These are phyloP conservation scores for Penstemon barbatus DNA, from an alignment of 257 asterid genomes.

Conservation along the genomic window DNA sequence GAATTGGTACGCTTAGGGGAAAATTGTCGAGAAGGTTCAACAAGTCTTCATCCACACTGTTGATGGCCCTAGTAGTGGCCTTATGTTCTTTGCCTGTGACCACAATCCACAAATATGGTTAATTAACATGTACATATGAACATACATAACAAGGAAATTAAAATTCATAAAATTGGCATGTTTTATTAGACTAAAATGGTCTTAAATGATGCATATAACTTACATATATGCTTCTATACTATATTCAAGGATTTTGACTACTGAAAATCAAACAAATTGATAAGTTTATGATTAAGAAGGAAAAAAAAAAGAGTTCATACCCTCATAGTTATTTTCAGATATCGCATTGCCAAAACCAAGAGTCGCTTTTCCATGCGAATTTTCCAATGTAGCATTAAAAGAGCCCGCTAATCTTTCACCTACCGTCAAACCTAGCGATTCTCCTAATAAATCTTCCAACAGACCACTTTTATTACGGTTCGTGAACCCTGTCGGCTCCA, in stretches of 20 bases:
- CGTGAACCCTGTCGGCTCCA: conserved; percentile 13
- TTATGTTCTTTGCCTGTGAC: conserved; percentile 18
- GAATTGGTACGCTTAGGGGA: conserved; percentile 55
- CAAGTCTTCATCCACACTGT: conserved; percentile 52
- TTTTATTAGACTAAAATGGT: neutral
- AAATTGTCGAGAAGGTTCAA: conserved; percentile 52
- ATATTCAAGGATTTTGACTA: neutral
- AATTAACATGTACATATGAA: neutral
- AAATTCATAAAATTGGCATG: neutral
- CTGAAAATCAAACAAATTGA: neutral
- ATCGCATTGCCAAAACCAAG: conserved; percentile 30
- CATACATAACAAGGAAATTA: neutral
- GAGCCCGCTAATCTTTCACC: conserved; percentile 24
- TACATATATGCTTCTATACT: neutral
- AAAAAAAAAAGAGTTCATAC: conserved; percentile 11
- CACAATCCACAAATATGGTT: neutral
- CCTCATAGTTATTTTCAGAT: conserved; percentile 32
- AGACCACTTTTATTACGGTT: conserved; percentile 44
- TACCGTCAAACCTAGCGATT: conserved; percentile 36
- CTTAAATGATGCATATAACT: neutral
- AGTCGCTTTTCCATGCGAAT: conserved; percentile 27
- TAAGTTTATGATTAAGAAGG: neutral
- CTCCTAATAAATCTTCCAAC: conserved; percentile 52
- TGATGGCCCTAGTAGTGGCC: conserved; percentile 25
- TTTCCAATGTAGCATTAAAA: conserved; percentile 24